Evolutionary conservation across 2,329 filamentous ascomycete species (phyloP), one percentile per base, ranked within the genome.

Genomic region (Cladophialophora psammophila): DNA sequence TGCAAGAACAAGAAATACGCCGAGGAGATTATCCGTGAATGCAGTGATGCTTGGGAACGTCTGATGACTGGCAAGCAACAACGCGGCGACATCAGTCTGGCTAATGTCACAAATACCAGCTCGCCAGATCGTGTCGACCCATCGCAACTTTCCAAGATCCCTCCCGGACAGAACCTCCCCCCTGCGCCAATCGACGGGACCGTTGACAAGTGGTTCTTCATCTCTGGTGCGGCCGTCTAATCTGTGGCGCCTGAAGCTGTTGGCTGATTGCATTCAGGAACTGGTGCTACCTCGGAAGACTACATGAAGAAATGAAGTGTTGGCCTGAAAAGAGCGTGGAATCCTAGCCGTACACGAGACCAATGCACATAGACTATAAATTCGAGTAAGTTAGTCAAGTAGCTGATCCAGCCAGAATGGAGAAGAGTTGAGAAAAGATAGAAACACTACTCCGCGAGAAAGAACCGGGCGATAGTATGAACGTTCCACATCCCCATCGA

Each of bases 121-220:
- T 96, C 93, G 69, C 81, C 87, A 74, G 88, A 89, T 83, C 91
- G 90, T 76, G 86, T 92, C 76, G 85, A 88, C 71, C 81, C 87
- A 72, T 84, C 86, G 77, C 86, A 91, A 82, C 86, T 96, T 71
- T 88, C 90, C 71, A 89, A 88, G 78, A 89, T 99, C 74, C 92
- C 93, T 68, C 78, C 87, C 71, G 85, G 91, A 83, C 87, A 97
- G 88, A 90, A 96, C 77, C 85, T 96, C 66, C 80, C 87, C 64
- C 89, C 95, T 68, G 94, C 90, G 73, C 94, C 94, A 78, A 97
- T 99, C 76, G 95, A 99, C 79, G 87, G 89, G 79, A 96, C 90
- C 82, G 97, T 98, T 79, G 95, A 99, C 89, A 99, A 99, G 90
- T 99, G 95, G 95, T 99, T 99, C 91, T 99, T 98, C 89, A 99